A percentile compares a stretch with the other conserved stretches of the same genome.
Conservation (phyloP, 2,329 filamentous ascomycete species). For the Penicillium sp. region DNA sequence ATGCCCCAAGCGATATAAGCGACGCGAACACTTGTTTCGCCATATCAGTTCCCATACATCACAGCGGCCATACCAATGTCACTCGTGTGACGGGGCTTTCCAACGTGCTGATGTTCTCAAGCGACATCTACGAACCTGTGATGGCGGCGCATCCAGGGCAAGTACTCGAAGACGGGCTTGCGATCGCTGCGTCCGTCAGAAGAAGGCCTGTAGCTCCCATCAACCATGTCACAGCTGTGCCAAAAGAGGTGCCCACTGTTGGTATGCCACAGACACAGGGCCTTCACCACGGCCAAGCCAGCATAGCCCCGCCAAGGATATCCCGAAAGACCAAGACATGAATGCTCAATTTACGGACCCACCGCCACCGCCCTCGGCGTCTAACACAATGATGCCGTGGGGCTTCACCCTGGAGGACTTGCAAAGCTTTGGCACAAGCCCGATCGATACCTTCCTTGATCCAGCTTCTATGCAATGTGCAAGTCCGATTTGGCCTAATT, state of each 20-base stretch:
- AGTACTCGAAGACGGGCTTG: constrained; percentile 30
- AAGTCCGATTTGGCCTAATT: constrained; percentile 10
- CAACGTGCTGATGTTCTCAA: constrained; percentile 39
- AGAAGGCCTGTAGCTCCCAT: constrained; percentile 33
- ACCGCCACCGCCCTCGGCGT: neutral
- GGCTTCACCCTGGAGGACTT: neutral
- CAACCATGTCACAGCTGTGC: constrained; percentile 31
- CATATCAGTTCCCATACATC: constrained; percentile 33
- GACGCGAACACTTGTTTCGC: constrained; percentile 37
- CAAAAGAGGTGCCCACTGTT: constrained; percentile 18
- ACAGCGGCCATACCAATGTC: constrained; percentile 33
- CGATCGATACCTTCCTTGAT: neutral
- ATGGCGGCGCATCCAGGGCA: constrained; percentile 16
- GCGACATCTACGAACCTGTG: constrained; percentile 34
- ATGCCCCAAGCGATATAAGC: constrained; percentile 37
- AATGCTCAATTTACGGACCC: neutral
- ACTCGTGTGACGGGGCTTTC: constrained; percentile 31
- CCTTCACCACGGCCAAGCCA: neutral
- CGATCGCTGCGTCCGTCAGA: constrained; percentile 35
- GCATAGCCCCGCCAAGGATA: neutral
- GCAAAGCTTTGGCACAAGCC: neutral
- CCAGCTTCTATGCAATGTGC: neutral
- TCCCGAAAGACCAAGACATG: neutral
- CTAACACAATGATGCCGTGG: constrained; percentile 1
- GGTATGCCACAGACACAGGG: constrained; percentile 16